Conservation (phyloP, 2,329 filamentous ascomycete species). For the Fusarium nurragi region DNA sequence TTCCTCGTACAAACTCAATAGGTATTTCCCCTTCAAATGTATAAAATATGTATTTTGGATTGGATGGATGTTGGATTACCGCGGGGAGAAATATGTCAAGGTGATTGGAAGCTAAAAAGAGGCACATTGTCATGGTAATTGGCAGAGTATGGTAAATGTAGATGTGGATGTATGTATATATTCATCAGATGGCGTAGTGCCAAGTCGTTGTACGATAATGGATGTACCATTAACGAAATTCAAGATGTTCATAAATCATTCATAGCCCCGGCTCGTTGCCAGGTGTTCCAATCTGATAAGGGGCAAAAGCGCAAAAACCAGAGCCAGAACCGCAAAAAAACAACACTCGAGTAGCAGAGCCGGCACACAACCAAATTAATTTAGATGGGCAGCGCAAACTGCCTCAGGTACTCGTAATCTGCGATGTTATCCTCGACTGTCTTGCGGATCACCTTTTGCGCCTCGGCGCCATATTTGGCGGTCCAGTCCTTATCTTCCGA, state of each 20-base stretch:
- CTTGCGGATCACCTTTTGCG: constrained; percentile 73
- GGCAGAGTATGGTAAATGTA: constrained; percentile 24
- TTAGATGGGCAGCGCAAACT: constrained; percentile 58
- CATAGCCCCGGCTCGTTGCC: constrained; percentile 13
- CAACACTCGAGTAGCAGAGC: constrained; percentile 10
- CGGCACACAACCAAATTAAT: background rate
- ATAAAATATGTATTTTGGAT: constrained; percentile 16
- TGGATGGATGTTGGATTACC: background rate
- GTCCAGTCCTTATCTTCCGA: constrained; percentile 76
- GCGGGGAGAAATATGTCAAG: background rate
- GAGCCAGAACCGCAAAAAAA: constrained; percentile 10
- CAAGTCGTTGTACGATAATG: constrained; percentile 45
- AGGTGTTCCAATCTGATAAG: constrained; percentile 27
- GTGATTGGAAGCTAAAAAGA: constrained; percentile 1
- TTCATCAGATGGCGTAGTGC: constrained; percentile 36
- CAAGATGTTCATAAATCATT: constrained; percentile 35
- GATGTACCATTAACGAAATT: constrained; percentile 44
- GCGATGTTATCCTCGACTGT: constrained; percentile 76
- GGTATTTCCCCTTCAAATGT: background rate
- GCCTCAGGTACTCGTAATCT: constrained; percentile 84
- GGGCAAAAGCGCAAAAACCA: background rate
- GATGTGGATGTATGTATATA: constrained; percentile 34
- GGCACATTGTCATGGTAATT: constrained; percentile 5
- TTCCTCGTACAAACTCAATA: background rate
- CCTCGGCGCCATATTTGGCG: constrained; percentile 78